Percentiles rank a stretch among this genome's conserved stretches.
Evolutionary conservation across 305 asterid genomes (phyloP).

Genomic region (Fraxinus paxiana): DNA sequence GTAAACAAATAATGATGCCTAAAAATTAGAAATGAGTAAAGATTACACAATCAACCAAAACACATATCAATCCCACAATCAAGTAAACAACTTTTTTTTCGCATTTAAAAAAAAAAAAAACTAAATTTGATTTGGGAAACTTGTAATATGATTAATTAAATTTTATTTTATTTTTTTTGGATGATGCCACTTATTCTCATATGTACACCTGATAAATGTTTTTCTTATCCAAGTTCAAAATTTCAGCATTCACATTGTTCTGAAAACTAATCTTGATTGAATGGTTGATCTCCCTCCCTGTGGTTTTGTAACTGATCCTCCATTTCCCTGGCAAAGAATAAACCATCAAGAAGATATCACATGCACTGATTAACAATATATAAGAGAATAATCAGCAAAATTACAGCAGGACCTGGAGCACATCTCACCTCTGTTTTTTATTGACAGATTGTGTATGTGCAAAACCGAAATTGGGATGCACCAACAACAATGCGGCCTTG

Average conservation of each 20-base stretch:
- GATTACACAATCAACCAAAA: neutral
- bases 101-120: neutral
- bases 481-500: slow-evolving; percentile 33
- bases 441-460: slow-evolving; percentile 28
- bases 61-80: neutral
- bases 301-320: slow-evolving; percentile 37
- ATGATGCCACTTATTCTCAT: neutral
- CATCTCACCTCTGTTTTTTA: slow-evolving; percentile 45
- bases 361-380: slow-evolving; percentile 2
- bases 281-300: slow-evolving; percentile 32
- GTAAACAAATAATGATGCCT: neutral
- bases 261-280: slow-evolving; percentile 26
- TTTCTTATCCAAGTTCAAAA: slow-evolving; percentile 26
- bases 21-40: neutral
- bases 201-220: slow-evolving; percentile 46
- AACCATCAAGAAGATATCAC: slow-evolving; percentile 16
- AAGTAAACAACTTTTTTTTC: neutral
- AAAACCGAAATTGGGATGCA: slow-evolving; percentile 37
- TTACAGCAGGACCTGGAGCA: neutral
- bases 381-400: slow-evolving; percentile 6
- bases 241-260: slow-evolving; percentile 29
- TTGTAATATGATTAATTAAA: neutral
- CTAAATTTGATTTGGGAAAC: neutral
- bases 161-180: neutral
- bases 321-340: slow-evolving; percentile 44